These are phyloP conservation scores for Monosporascus sp. DNA, from an alignment of 2,329 filamentous ascomycete species.

Conservation along the genomic window DNA sequence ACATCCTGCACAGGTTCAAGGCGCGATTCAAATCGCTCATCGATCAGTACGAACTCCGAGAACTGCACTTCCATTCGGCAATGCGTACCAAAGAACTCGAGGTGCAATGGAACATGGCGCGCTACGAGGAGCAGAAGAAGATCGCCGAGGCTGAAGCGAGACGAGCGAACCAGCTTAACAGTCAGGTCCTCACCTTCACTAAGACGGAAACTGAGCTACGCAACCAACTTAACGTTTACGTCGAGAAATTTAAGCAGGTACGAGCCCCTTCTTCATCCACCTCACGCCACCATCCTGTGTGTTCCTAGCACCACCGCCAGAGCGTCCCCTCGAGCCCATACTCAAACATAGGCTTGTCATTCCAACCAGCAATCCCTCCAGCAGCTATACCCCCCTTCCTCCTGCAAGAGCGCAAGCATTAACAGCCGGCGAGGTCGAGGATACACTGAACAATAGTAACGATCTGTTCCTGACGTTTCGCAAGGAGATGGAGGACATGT, in stretches of 20 bases:
- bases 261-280: slow-evolving; percentile 29
- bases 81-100: slow-evolving; percentile 94
- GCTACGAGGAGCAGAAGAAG: slow-evolving; percentile 86
- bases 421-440: slow-evolving; percentile 76
- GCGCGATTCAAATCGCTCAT: slow-evolving; percentile 89
- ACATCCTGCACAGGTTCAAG: slow-evolving; percentile 62
- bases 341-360: neutral
- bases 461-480: slow-evolving; percentile 94
- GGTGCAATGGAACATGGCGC: slow-evolving; percentile 84
- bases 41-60: slow-evolving; percentile 93
- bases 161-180: slow-evolving; percentile 78
- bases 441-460: slow-evolving; percentile 97
- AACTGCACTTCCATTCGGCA: slow-evolving; percentile 87
- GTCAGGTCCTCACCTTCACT: slow-evolving; percentile 90
- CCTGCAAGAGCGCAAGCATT: slow-evolving; percentile 22
- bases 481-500: slow-evolving; percentile 99
- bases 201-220: slow-evolving; percentile 92
- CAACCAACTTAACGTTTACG: slow-evolving; percentile 95
- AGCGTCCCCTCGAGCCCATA: neutral
- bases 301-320: neutral
- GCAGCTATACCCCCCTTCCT: slow-evolving; percentile 3
- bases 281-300: slow-evolving; percentile 11
- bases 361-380: neutral
- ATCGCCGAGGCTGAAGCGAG: slow-evolving; percentile 74
- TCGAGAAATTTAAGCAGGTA: slow-evolving; percentile 99